These are phyloP conservation scores for Platanthera guangdongensis DNA, from an alignment of 106 monocot species.

Conservation along the genomic window DNA sequence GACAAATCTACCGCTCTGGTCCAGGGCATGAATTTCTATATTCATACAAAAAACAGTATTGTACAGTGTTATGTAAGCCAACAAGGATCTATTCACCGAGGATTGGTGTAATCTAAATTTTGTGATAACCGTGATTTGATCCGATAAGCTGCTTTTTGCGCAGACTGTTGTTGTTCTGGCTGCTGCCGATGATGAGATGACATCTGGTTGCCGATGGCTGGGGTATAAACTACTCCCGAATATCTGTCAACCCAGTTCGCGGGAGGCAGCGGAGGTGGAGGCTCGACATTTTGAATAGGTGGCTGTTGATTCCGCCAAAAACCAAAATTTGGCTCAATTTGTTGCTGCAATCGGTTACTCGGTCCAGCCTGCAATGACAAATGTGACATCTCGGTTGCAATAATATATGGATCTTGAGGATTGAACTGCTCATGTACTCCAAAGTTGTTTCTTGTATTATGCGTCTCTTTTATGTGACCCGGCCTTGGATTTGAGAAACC, in stretches of 20 bases:
- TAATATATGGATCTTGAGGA: constrained; percentile 14
- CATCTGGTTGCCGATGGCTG: constrained; percentile 7
- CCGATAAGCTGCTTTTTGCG: constrained; percentile 31
- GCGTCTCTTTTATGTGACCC: constrained; percentile 14
- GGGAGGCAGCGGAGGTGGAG: constrained; percentile 51
- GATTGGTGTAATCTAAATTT: constrained; percentile 8
- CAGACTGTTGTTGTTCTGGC: constrained; percentile 18
- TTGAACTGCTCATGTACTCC: constrained; percentile 26
- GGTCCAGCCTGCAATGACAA: constrained; percentile 29
- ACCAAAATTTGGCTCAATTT: constrained; percentile 22
- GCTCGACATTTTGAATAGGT: constrained; percentile 19
- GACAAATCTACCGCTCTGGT: too few species aligned
- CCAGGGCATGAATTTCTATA: not conserved
- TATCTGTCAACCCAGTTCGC: constrained; percentile 57
- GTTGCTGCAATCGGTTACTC: not conserved
- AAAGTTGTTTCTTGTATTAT: constrained; percentile 20
- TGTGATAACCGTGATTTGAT: constrained; percentile 22
- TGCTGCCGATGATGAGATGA: constrained; percentile 8
- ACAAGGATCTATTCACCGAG: constrained; percentile 9
- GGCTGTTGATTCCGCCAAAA: constrained; percentile 20
- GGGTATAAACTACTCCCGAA: constrained; percentile 2
- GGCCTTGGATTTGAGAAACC: constrained; percentile 20
- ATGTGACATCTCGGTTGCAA: constrained; percentile 31
- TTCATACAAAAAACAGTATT: not conserved
- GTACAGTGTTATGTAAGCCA: not conserved